Conservation (phyloP, 2,329 filamentous ascomycete species). For the Aureobasidium mangrovei region DNA sequence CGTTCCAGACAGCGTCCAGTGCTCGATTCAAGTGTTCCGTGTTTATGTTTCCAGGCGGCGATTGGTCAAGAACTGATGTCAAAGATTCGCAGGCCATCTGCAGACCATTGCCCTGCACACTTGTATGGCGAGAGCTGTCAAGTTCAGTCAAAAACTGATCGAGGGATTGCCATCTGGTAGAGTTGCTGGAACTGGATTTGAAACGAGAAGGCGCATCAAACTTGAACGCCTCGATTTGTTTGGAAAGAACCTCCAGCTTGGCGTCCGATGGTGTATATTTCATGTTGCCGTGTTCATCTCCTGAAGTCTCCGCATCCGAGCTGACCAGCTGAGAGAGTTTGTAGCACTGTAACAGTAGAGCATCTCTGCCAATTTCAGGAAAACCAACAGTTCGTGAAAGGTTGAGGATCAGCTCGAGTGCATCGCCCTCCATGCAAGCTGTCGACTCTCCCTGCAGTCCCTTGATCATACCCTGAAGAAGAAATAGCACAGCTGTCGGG, state of each 20-base stretch:
- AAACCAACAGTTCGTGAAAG: constrained; percentile 31
- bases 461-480: constrained; percentile 34
- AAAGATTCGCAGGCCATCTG: constrained; percentile 24
- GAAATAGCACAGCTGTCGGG: constrained; percentile 33
- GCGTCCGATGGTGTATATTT: background rate
- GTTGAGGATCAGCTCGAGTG: constrained; percentile 28
- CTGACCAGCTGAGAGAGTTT: constrained; percentile 18
- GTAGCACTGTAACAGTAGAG: constrained; percentile 15
- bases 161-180: constrained; percentile 16
- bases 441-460: constrained; percentile 22
- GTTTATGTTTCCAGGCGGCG: background rate
- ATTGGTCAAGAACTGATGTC: constrained; percentile 19
- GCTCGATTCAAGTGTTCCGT: constrained; percentile 9
- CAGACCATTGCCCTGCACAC: constrained; percentile 25
- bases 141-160: constrained; percentile 23
- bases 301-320: constrained; percentile 15
- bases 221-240: background rate
- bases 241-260: constrained; percentile 6
- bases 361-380: constrained; percentile 36
- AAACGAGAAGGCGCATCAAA: background rate
- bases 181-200: background rate
- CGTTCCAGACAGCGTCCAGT: constrained; percentile 36
- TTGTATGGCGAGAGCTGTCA: constrained; percentile 23
- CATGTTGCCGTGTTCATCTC: background rate
- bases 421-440: constrained; percentile 18